These are phyloP conservation scores for Euphorbia celastroides DNA, from an alignment of 441 rosid species.

Conservation along the genomic window DNA sequence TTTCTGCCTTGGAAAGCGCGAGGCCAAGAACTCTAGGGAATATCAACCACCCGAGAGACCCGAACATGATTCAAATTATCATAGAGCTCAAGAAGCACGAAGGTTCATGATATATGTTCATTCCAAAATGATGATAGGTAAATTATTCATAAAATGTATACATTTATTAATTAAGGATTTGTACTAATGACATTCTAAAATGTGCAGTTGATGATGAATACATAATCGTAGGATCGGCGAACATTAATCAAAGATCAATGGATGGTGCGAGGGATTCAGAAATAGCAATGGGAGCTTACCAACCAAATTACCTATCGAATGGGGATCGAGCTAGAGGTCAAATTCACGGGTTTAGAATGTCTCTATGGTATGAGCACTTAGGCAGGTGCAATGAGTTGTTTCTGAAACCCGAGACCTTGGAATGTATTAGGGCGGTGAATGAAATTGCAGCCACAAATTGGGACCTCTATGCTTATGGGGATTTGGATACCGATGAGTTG, in stretches of 20 bases:
- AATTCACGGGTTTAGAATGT: conserved; percentile 53
- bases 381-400: conserved; percentile 32
- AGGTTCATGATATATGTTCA: conserved; percentile 98
- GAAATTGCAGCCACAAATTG: conserved; percentile 29
- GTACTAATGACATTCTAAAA: too few species aligned
- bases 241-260: too few species aligned
- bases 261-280: too few species aligned
- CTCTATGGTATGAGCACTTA: conserved; percentile 49
- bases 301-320: too few species aligned
- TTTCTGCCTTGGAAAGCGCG: conserved; percentile 93
- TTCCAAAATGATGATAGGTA: conserved; percentile 93
- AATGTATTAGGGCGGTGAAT: conserved; percentile 35
- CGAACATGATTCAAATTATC: conserved; percentile 63
- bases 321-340: conserved; percentile 21
- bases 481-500: conserved; percentile 26
- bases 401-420: conserved; percentile 32
- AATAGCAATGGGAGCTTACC: too few species aligned
- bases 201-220: too few species aligned
- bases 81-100: conserved; percentile 76
- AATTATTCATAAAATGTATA: conserved; percentile 3
- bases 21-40: conserved; percentile 72
- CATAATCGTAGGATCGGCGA: too few species aligned
- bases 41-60: conserved; percentile 68
- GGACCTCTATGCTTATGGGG: conserved; percentile 26
- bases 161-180: too few species aligned